Conservation (phyloP, 148 eudicot species). For the Nepenthes gracilis region DNA sequence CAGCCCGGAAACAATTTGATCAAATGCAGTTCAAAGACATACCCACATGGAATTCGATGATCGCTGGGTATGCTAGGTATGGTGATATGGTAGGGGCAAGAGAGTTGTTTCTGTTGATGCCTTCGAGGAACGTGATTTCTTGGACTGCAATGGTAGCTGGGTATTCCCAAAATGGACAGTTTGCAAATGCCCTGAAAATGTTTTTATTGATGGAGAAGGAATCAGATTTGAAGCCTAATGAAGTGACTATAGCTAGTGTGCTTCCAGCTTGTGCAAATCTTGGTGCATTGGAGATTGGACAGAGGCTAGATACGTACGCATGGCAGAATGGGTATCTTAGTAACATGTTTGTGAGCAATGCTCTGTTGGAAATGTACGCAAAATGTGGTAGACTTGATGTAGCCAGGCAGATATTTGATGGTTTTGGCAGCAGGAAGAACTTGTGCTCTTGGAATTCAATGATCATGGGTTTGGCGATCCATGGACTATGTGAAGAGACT, state of each 20-base stretch:
- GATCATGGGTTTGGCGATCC: constrained; percentile 52
- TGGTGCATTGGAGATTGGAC: constrained; percentile 56
- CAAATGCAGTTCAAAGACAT: constrained; percentile 31
- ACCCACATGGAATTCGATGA: constrained; percentile 59
- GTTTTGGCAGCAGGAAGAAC: constrained; percentile 39
- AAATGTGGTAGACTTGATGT: constrained; percentile 52
- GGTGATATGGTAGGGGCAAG: constrained; percentile 53
- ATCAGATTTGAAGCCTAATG: constrained; percentile 36
- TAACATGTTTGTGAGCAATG: constrained; percentile 53
- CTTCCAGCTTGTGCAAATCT: constrained; percentile 70
- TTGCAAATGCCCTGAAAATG: constrained; percentile 26
- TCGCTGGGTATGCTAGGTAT: constrained; percentile 48
- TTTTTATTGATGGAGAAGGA: constrained; percentile 46
- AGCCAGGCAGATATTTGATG: constrained; percentile 39
- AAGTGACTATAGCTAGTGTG: constrained; percentile 50
- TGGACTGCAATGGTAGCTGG: constrained; percentile 66
- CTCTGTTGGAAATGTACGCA: constrained; percentile 51
- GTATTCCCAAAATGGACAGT: constrained; percentile 43
- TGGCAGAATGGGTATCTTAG: constrained; percentile 30
- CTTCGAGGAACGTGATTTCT: constrained; percentile 43
- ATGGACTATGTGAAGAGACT: constrained; percentile 43
- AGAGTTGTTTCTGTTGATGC: constrained; percentile 31
- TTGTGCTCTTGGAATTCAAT: constrained; percentile 66
- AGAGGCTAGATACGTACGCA: constrained; percentile 39
- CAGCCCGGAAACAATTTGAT: constrained; percentile 40